Conservation (phyloP, 2,329 filamentous ascomycete genomes). For the Fusarium scirpi region DNA sequence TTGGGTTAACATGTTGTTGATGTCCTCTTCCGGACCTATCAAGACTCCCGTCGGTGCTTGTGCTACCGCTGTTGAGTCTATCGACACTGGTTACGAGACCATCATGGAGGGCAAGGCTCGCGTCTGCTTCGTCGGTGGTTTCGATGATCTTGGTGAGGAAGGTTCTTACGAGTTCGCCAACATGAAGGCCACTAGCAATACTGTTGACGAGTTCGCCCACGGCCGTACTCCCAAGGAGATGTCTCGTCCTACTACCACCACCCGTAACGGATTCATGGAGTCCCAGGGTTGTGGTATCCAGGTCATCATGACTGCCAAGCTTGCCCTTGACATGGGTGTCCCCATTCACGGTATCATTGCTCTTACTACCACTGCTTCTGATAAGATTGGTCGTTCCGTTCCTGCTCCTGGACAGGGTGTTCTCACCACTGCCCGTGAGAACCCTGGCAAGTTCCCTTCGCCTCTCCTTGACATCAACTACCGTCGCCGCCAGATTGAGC, state of each 20-base stretch:
- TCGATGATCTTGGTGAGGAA: slow-evolving; percentile 99
- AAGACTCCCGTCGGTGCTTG: slow-evolving; percentile 99
- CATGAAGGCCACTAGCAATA: slow-evolving; percentile 99
- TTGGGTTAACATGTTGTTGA: slow-evolving; percentile 98
- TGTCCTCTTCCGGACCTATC: slow-evolving; percentile 97
- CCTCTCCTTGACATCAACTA: slow-evolving; percentile 98
- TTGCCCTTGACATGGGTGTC: slow-evolving; percentile 98
- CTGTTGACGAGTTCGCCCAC: slow-evolving; percentile 94
- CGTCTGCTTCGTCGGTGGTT: slow-evolving; percentile 97
- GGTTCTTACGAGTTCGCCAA: slow-evolving; percentile 99
- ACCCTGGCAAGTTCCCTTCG: slow-evolving; percentile 90
- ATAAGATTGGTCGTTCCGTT: slow-evolving; percentile 98
- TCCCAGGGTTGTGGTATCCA: slow-evolving; percentile 98
- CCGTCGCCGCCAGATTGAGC: slow-evolving; percentile 92
- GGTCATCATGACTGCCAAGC: slow-evolving; percentile 96
- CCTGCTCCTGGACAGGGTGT: slow-evolving; percentile 97
- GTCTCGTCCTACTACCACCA: slow-evolving; percentile 97
- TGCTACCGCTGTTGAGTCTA: slow-evolving; percentile 95
- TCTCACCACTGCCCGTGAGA: slow-evolving; percentile 92
- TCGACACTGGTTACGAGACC: slow-evolving; percentile 98
- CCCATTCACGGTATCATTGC: slow-evolving; percentile 96
- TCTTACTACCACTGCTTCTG: slow-evolving; percentile 93
- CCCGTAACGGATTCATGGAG: slow-evolving; percentile 98
- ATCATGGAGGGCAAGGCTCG: slow-evolving; percentile 98
- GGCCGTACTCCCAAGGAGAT: slow-evolving; percentile 96